phyloP scores from a whole-genome alignment of 2,329 filamentous ascomycete species.

The Aureobasidium leucospermi region DNA sequence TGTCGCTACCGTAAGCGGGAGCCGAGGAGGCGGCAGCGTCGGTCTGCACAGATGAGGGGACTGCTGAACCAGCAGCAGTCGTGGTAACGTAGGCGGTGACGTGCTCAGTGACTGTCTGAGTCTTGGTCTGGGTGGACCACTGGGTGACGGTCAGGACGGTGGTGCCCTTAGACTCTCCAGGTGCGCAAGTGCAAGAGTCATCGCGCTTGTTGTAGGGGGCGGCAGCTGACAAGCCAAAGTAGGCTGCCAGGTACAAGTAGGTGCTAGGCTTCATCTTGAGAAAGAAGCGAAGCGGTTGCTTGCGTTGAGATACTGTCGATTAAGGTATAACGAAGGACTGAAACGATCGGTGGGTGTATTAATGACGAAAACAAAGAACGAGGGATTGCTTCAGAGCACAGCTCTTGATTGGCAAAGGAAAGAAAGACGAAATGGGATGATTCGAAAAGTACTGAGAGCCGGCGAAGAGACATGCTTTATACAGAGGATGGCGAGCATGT shows the following conservation, averaged over 20 bases:
- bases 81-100: not conserved
- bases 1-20: not conserved
- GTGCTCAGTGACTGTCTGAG: not conserved
- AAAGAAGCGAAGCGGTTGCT: not conserved
- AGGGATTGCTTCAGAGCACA: slow-evolving; percentile 10
- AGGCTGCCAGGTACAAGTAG: slow-evolving; percentile 1
- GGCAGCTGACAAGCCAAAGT: slow-evolving; percentile 6
- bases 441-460: not conserved
- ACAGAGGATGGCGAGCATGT: not conserved
- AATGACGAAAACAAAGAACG: slow-evolving; percentile 3
- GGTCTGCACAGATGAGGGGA: not conserved
- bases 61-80: slow-evolving; percentile 3
- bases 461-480: not conserved
- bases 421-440: slow-evolving; percentile 5
- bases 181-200: slow-evolving; percentile 10
- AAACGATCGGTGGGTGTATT: not conserved
- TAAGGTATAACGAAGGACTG: not conserved
- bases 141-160: not conserved
- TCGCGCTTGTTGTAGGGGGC: slow-evolving; percentile 5
- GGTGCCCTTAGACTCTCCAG: not conserved
- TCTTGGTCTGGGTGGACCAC: slow-evolving; percentile 3
- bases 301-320: not conserved
- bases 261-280: slow-evolving; percentile 10
- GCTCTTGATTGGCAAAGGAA: slow-evolving; percentile 7
- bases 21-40: not conserved